Base-by-base conservation (phyloP, 139 green algal genomes). In the Zygnema circumcarinatum region DNA sequence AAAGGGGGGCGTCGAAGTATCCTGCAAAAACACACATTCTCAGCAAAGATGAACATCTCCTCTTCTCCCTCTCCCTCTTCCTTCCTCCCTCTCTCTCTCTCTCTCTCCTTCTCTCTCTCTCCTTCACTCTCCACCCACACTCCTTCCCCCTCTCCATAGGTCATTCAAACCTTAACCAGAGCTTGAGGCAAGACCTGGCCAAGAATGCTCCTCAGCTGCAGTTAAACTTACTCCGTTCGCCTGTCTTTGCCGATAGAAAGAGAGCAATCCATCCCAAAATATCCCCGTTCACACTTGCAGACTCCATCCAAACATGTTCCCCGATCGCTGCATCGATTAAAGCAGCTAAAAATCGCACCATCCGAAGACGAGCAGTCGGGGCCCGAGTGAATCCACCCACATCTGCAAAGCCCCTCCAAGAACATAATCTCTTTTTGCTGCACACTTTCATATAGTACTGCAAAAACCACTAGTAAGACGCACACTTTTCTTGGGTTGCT, bases 241-340 rank as follows among this genome's bases (percentile, higher is more conserved):
- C 74, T n/a, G 3, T 84, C 38, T 36, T 68, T 36, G 39, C 52
- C 52, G 69, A 84, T 47, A 39, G 54, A 87, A 73, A 87, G 81
- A 20, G 81, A 87, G 76, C 85, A 90, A 36, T 90, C 85, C 1
- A 88, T 88, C n/a, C 76, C 85, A 72, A 86, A 90, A 47, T 33
- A 56, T 36, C 79, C 79, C 1, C 40, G 31, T n/a, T 83, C 32
- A 79, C 85, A 90, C 38, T 83, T 32, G 76, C 85, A 90, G 79
- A 90, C 33, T 35, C 84, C 84, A 32, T 67, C 31, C 2, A 79
- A 2, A 56, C 84, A 89, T 2, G 42, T 35, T 31, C 84, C 84
- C n/a, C 33, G 1, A 20, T 41, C 75, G 39, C 33, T 86, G 84
- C 84, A 89, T 32, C 33, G n/a, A 41, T 86, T 86, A 16, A 86